phyloP scores from a whole-genome alignment of 2,329 filamentous ascomycete genomes.

The Gaeumannomyces sp. region DNA sequence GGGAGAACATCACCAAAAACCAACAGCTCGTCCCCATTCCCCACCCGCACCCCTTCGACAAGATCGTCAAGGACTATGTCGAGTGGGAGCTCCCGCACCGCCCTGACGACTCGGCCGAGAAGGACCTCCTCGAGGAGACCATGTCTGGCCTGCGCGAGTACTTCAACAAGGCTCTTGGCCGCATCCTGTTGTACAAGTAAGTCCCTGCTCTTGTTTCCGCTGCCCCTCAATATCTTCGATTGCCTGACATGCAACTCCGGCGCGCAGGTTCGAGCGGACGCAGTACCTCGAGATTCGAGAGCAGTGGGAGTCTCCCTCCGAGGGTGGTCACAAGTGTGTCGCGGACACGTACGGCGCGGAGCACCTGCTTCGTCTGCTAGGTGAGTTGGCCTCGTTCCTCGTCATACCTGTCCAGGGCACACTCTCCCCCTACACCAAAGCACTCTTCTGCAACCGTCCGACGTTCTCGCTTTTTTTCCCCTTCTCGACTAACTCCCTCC shows the following conservation, averaged over 20 bases:
- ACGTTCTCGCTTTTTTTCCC: background rate
- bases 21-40: constrained; percentile 83
- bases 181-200: constrained; percentile 78
- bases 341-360: constrained; percentile 88
- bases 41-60: constrained; percentile 64
- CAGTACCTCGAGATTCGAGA: constrained; percentile 78
- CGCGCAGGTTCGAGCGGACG: constrained; percentile 73
- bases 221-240: background rate
- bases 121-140: constrained; percentile 86
- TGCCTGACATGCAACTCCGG: constrained; percentile 5
- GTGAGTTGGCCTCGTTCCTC: constrained; percentile 44
- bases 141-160: constrained; percentile 83
- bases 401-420: background rate
- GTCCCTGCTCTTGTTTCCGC: constrained; percentile 14
- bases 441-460: background rate
- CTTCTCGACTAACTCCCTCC: constrained; percentile 9
- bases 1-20: constrained; percentile 98
- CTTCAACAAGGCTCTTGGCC: constrained; percentile 83
- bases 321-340: constrained; percentile 61
- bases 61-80: constrained; percentile 77
- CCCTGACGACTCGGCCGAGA: constrained; percentile 59
- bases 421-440: background rate
- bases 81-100: constrained; percentile 63
- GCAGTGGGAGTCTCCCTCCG: constrained; percentile 56
- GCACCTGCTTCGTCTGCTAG: constrained; percentile 81